Conservation (phyloP, 345 rosid genomes). For the Noccaea bulbosa region DNA sequence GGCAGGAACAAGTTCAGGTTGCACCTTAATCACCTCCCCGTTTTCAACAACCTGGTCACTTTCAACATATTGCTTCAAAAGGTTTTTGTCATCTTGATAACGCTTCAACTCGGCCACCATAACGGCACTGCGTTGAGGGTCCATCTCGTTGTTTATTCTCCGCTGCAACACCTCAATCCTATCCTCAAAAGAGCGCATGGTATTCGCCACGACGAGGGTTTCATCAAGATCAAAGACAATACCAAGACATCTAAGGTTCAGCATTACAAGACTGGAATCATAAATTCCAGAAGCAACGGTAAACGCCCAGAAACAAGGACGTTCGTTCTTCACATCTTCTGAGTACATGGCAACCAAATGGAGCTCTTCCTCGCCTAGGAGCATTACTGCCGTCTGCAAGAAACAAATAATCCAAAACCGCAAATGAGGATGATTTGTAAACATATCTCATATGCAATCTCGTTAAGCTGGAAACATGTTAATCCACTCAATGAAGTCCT, state of each 20-base stretch:
- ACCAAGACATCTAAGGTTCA: slow-evolving; percentile 92
- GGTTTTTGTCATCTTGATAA: slow-evolving; percentile 88
- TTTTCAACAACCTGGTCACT: slow-evolving; percentile 93
- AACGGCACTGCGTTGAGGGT: slow-evolving; percentile 70
- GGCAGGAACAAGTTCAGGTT: slow-evolving; percentile 79
- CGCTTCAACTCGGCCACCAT: slow-evolving; percentile 87
- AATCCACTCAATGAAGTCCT: slow-evolving; percentile 10
- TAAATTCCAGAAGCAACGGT: slow-evolving; percentile 72
- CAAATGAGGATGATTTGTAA: slow-evolving; percentile 6
- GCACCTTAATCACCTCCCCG: slow-evolving; percentile 78
- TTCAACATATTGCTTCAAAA: slow-evolving; percentile 91
- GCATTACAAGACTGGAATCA: slow-evolving; percentile 79
- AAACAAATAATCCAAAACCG: slow-evolving; percentile 22
- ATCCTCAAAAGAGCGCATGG: slow-evolving; percentile 95
- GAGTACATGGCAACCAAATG: slow-evolving; percentile 95
- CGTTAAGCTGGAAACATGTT: slow-evolving; percentile 14
- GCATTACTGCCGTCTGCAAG: slow-evolving; percentile 89
- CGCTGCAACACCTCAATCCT: slow-evolving; percentile 80
- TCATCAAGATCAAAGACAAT: slow-evolving; percentile 99
- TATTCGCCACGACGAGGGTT: slow-evolving; percentile 94
- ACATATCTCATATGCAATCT: slow-evolving; percentile 11
- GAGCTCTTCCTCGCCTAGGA: slow-evolving; percentile 75
- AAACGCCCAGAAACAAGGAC: slow-evolving; percentile 95
- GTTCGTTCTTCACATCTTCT: slow-evolving; percentile 50
- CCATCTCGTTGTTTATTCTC: slow-evolving; percentile 72